Evolutionary conservation across 768 basidiomycete species (phyloP), one percentile per base, ranked within the genome.

Genomic region (Lanmaoa pseudosensibilis): DNA sequence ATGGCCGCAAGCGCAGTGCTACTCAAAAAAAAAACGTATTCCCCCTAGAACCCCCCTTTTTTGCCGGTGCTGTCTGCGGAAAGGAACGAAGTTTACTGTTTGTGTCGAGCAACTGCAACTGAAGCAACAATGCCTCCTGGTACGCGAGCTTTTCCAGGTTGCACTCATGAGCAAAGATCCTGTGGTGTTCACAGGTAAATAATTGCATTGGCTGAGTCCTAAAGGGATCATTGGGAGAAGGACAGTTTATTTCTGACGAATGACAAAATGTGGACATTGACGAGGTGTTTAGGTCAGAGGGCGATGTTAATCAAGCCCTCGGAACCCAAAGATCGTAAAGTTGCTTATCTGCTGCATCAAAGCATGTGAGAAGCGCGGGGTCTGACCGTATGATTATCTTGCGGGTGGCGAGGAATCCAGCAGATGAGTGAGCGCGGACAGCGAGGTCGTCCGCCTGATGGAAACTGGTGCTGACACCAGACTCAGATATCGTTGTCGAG

Each of bases 241-340:
- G n/a, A 18, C 15, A 21, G 6, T 44, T 40, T 40, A 33, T 45
- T 39, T 56, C 52, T 12, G 9, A 37, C n/a, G 27, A 15, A 44
- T 9, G 25, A 41, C 38, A 32, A 41, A n/a, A 12, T 2, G 47
- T 34, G 21, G 11, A 39, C 43, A 21, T n/a, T 2, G 23, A 41
- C 23, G 45, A 34, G 5, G 38, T 32, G 3, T 13, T 16, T 47
- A 6, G 9, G 9, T 30, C 36, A 46, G 27, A 27, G 21, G 34
- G 37, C 23, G 25, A 6, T 18, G 19, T 34, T 25, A 32, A 19
- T 69, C 61, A 70, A 39, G 48, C 37, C 33, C 50, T 70, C 5
- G 87, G 85, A 30, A 77, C 86, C 90, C 91, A 92, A 11, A 92
- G 76, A 44, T 85, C 82, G 63, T 92, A 91, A 21, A 93, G 76